Evolutionary conservation across 495 filamentous ascomycete species (phyloP).

Genomic region (Tuber magnatum): DNA sequence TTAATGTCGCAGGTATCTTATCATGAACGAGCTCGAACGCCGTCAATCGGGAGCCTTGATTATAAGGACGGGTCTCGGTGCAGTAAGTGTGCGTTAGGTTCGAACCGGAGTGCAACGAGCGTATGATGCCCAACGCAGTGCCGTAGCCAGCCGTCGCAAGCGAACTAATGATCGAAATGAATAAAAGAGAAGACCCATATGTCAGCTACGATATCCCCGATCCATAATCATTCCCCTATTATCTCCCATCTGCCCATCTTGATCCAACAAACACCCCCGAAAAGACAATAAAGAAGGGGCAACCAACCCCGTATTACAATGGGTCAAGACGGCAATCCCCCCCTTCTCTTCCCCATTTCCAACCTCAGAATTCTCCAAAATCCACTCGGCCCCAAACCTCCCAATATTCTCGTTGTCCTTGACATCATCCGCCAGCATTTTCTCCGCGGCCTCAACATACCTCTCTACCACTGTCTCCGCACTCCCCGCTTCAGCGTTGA

Average conservation of each 20-base stretch:
- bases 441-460: constrained; percentile 72
- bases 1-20: constrained; percentile 80
- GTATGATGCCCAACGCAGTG: constrained; percentile 88
- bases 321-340: constrained; percentile 70
- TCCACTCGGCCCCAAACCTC: constrained; percentile 73
- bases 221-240: neutral
- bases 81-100: constrained; percentile 76
- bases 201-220: neutral
- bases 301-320: constrained; percentile 88
- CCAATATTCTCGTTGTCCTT: constrained; percentile 81
- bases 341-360: constrained; percentile 41
- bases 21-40: constrained; percentile 94
- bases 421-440: constrained; percentile 81
- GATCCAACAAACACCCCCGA: neutral
- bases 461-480: constrained; percentile 44
- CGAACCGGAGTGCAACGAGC: constrained; percentile 61
- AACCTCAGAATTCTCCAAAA: constrained; percentile 48
- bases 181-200: neutral
- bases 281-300: neutral
- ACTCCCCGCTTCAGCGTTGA: constrained; percentile 41
- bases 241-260: neutral
- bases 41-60: constrained; percentile 90
- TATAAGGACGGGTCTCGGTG: constrained; percentile 95
- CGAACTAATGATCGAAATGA: constrained; percentile 50
- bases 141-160: constrained; percentile 95